These are phyloP conservation scores for Solanum ossicruentum DNA, from an alignment of 257 asterid species.

Conservation along the genomic window DNA sequence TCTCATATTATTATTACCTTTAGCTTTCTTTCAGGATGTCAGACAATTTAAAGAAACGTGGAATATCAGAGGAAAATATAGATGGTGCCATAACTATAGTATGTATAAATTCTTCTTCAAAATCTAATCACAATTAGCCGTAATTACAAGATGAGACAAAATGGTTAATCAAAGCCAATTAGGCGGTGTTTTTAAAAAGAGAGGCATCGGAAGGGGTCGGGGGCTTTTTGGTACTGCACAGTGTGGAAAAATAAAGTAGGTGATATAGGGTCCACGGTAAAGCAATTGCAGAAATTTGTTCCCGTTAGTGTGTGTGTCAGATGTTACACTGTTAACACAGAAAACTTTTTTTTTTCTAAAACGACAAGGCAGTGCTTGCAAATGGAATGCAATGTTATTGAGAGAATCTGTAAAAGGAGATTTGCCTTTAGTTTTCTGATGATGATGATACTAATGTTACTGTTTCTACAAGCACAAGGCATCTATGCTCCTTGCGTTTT, in stretches of 20 bases:
- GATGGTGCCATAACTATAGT: not conserved
- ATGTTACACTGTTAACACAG: not conserved
- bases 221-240: not conserved
- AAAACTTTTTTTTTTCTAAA: not conserved
- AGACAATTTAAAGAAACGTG: not conserved
- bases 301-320: conserved; percentile 14
- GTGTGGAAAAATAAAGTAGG: conserved; percentile 16
- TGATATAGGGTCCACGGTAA: conserved; percentile 21
- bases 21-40: not conserved
- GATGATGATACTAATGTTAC: not conserved
- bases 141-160: not conserved
- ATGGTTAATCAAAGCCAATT: not conserved
- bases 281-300: conserved; percentile 6
- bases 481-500: not conserved
- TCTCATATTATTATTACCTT: conserved; percentile 20
- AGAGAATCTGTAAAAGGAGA: not conserved
- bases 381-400: not conserved
- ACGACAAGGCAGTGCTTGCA: not conserved
- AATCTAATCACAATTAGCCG: not conserved
- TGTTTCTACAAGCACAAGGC: not conserved
- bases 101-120: not conserved
- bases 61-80: not conserved
- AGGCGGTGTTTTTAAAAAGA: not conserved
- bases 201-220: not conserved
- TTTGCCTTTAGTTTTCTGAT: not conserved